Percentiles rank a stretch among this genome's conserved stretches.
phyloP scores from a whole-genome alignment of 225 moss, liverwort and hornwort species.

The Ulota crispa region DNA sequence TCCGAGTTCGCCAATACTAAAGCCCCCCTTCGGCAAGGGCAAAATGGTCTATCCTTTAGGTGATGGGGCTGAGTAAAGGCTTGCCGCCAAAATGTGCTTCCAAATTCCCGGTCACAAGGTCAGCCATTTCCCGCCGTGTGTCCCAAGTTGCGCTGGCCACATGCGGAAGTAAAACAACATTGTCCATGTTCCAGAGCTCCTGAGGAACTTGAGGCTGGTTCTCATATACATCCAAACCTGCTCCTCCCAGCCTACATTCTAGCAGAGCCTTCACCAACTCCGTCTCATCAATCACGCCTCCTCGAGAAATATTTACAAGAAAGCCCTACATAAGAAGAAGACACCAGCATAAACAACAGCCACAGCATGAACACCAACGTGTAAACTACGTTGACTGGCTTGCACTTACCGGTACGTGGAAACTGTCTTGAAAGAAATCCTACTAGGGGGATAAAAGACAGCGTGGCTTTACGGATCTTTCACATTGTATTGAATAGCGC shows the following conservation, averaged over 20 bases:
- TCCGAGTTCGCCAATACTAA: slow-evolving; percentile 13
- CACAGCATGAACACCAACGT: slow-evolving; percentile 7
- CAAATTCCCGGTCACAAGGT: slow-evolving; percentile 61
- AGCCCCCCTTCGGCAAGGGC: neutral
- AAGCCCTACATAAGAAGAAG: slow-evolving; percentile 41
- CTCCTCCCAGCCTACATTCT: slow-evolving; percentile 71
- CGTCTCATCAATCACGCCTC: slow-evolving; percentile 64
- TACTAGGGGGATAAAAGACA: neutral
- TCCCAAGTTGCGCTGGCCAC: slow-evolving; percentile 70
- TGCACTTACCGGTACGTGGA: neutral
- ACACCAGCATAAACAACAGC: slow-evolving; percentile 3
- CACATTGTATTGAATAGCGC: neutral
- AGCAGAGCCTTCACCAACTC: slow-evolving; percentile 75
- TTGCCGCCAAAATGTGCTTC: slow-evolving; percentile 68
- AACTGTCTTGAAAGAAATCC: neutral
- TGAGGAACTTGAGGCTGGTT: slow-evolving; percentile 74
- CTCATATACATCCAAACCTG: slow-evolving; percentile 77
- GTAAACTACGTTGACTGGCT: neutral
- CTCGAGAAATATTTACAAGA: slow-evolving; percentile 71
- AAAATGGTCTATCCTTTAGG: slow-evolving; percentile 20
- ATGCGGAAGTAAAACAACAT: slow-evolving; percentile 72
- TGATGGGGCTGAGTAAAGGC: slow-evolving; percentile 49
- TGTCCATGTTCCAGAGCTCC: slow-evolving; percentile 72
- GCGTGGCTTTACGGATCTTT: neutral
- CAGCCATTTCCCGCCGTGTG: slow-evolving; percentile 65